phyloP scores from a whole-genome alignment of 2,329 filamentous ascomycete species.

The Apiospora rasikravindrae region DNA sequence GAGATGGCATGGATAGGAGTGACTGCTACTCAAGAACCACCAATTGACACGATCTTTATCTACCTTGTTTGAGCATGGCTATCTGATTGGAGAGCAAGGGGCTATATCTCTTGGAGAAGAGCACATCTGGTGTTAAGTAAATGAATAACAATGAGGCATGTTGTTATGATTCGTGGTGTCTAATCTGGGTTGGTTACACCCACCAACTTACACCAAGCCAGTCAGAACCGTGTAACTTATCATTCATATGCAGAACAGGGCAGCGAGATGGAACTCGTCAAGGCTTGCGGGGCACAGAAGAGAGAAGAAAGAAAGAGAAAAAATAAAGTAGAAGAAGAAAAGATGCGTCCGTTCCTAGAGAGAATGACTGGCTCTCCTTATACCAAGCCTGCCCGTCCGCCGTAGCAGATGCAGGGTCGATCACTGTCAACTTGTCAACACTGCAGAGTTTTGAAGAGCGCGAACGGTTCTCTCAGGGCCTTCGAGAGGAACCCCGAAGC shows the following conservation, averaged over 20 bases:
- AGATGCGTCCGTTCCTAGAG: background rate
- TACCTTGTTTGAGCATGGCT: background rate
- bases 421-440: background rate
- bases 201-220: background rate
- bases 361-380: background rate
- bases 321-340: background rate
- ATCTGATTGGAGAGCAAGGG: background rate
- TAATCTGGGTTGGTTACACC: background rate
- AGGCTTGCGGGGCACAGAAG: background rate
- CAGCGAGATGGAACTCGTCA: background rate
- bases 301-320: background rate
- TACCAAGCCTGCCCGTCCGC: background rate
- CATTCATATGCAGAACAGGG: background rate
- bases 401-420: background rate
- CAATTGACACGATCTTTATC: background rate
- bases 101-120: background rate
- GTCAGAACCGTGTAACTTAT: background rate
- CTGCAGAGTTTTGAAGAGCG: background rate
- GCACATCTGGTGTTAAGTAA: background rate
- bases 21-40: background rate
- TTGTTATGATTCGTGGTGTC: background rate
- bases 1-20: background rate
- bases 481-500: background rate
- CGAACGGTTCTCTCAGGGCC: background rate
- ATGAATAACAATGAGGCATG: background rate